Percentiles rank a stretch among this genome's conserved stretches.
Evolutionary conservation across 352 stramenopile species (phyloP).

Genomic region (Globisporangium radiosum): DNA sequence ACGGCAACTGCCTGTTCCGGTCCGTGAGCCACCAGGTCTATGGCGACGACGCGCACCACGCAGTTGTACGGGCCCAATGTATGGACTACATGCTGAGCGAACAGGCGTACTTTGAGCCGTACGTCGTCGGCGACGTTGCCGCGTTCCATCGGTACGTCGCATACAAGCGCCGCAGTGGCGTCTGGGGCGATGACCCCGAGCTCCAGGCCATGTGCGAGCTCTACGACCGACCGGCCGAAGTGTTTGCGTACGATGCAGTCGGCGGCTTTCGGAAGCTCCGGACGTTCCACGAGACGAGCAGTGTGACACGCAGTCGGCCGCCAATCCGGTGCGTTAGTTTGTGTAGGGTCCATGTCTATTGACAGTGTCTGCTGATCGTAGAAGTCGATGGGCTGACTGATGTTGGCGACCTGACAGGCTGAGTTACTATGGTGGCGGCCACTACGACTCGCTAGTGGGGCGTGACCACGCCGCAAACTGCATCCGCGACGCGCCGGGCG

Average conservation of each 20-base stretch:
- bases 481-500: conserved; percentile 47
- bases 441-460: conserved; percentile 88
- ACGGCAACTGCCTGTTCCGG: conserved; percentile 98
- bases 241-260: conserved; percentile 82
- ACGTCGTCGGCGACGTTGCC: conserved; percentile 82
- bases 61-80: conserved; percentile 82
- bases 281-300: conserved; percentile 84
- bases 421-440: conserved; percentile 89
- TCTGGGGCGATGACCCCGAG: conserved; percentile 95
- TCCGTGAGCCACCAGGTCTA: conserved; percentile 96
- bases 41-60: conserved; percentile 88
- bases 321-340: conserved; percentile 49
- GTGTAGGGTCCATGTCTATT: not conserved
- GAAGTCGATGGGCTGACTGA: not conserved
- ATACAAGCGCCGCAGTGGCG: conserved; percentile 85
- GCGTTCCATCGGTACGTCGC: conserved; percentile 88
- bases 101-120: conserved; percentile 90
- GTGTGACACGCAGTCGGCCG: conserved; percentile 45
- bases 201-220: conserved; percentile 94
- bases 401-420: conserved; percentile 30
- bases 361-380: conserved; percentile 1
- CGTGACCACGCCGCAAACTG: conserved; percentile 45
- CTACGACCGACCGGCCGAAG: conserved; percentile 87
- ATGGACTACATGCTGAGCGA: conserved; percentile 96
- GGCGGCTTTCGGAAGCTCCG: conserved; percentile 74